Evolutionary conservation across 768 basidiomycete genomes (phyloP), one percentile per base, ranked within the genome.

Genomic region (Tricholoma hemisulphureum): DNA sequence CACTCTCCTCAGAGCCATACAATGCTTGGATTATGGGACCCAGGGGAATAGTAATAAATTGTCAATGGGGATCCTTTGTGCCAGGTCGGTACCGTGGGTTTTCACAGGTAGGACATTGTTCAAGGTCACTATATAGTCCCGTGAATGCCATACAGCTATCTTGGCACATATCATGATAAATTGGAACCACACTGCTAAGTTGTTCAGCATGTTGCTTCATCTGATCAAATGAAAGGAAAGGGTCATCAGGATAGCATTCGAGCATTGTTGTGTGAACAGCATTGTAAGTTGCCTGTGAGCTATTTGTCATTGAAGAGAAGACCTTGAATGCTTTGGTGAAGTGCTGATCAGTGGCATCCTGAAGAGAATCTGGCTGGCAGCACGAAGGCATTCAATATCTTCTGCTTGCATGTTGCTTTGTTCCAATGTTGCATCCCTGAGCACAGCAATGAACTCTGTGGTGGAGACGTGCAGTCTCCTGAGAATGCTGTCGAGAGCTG

Each of bases 81-180:
- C 20, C 45, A 20, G 55, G 54, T 2, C 37, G n/a, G 43, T 59
- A 59, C 14, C 58, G 46, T 10, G 53, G 32, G 26, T 35, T 20
- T 20, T 20, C 23, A 28, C 53, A 55, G 13, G 23, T 14, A 1
- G 46, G 54, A 32, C 58, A 59, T 4, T 14, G 16, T 18, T 37
- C 14, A 16, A 59, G 48, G 2, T 21, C 20, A 14, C 8, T 14
- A 21, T 8, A 59, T 26, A 41, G 58, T 16, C 58, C 54, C 13
- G 54, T 51, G 37, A 61, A 76, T 0, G 66, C 68, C 7, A 67
- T 20, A 48, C 74, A 76, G 0, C 66, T 63, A 6, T 78, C 68
- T 0, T 65, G 56, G 50, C 80, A 83, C 79, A 82, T 82, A 56
- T 82, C 73, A 16, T 69, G 49, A 0, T 62, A 45, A 5, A 81